phyloP scores from a whole-genome alignment of 352 stramenopile species.

The Pythium vanterpoolii region DNA sequence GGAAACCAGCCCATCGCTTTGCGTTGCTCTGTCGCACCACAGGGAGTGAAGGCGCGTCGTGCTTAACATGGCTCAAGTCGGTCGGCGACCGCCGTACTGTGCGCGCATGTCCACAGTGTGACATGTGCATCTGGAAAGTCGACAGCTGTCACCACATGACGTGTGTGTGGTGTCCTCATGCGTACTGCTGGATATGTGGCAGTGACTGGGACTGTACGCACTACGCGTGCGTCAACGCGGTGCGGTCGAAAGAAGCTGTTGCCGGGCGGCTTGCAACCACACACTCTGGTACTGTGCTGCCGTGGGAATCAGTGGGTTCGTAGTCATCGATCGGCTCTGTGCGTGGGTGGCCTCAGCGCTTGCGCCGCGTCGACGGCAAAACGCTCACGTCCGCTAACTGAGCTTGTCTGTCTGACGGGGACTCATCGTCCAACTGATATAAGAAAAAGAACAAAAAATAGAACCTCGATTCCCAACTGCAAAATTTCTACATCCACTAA shows the following conservation, averaged over 20 bases:
- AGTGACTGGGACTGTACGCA: conserved; percentile 52
- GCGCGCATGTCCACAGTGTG: conserved; percentile 52
- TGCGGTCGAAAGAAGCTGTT: not conserved
- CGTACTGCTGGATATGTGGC: conserved; percentile 75
- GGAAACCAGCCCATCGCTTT: conserved; percentile 47
- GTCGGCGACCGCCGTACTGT: conserved; percentile 49
- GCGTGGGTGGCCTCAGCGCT: not conserved
- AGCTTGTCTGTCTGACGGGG: too few species aligned
- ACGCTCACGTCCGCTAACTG: too few species aligned
- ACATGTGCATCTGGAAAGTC: conserved; percentile 74
- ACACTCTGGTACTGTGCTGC: not conserved
- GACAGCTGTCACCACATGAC: conserved; percentile 77
- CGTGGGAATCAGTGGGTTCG: too few species aligned
- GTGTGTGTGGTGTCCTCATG: conserved; percentile 48
- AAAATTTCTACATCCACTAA: not conserved
- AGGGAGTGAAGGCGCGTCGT: conserved; percentile 45
- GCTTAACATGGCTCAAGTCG: conserved; percentile 51
- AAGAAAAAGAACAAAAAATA: not conserved
- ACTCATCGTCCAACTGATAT: too few species aligned
- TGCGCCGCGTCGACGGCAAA: too few species aligned
- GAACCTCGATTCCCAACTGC: not conserved
- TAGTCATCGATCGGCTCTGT: not conserved
- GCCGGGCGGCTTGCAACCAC: too few species aligned
- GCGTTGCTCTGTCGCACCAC: conserved; percentile 41
- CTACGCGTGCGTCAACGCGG: conserved; percentile 40